Conservation (phyloP, 2,329 filamentous ascomycete species). For the Stagonosporopsis vannaccii region DNA sequence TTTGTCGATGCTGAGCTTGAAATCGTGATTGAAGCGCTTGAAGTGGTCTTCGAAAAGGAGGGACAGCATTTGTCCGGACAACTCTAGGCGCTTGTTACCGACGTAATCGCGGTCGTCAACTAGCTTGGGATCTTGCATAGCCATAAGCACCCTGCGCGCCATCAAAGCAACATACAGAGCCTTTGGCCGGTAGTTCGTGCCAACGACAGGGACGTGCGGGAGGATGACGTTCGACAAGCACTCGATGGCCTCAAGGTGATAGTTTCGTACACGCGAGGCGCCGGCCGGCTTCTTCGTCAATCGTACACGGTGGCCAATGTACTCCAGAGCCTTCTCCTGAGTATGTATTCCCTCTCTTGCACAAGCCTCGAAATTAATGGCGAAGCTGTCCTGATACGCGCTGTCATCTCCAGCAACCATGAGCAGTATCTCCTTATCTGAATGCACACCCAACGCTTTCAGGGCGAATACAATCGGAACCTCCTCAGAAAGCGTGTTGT, state of each 20-base stretch:
- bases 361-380: constrained; percentile 93
- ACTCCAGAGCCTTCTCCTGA: constrained; percentile 94
- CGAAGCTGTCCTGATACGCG: constrained; percentile 91
- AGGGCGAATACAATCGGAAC: constrained; percentile 94
- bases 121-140: constrained; percentile 83
- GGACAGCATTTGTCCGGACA: constrained; percentile 92
- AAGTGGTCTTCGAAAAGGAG: constrained; percentile 97
- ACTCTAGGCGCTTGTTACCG: constrained; percentile 93
- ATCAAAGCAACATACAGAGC: constrained; percentile 96
- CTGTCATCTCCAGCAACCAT: constrained; percentile 88
- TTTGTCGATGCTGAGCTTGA: constrained; percentile 95
- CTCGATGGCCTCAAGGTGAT: constrained; percentile 90
- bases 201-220: constrained; percentile 89
- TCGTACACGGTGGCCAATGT: constrained; percentile 78
- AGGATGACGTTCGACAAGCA: constrained; percentile 92
- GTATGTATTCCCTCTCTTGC: constrained; percentile 85
- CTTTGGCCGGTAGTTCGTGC: constrained; percentile 95
- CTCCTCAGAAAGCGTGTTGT: constrained; percentile 92
- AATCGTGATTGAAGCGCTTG: constrained; percentile 88
- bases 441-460: constrained; percentile 91
- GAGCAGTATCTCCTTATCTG: constrained; percentile 92
- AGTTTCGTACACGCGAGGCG: constrained; percentile 69
- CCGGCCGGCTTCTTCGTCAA: constrained; percentile 74
- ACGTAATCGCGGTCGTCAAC: constrained; percentile 98
- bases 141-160: constrained; percentile 95